These are phyloP conservation scores for Tylopilus sp. DNA, from an alignment of 768 basidiomycete genomes.

Conservation along the genomic window DNA sequence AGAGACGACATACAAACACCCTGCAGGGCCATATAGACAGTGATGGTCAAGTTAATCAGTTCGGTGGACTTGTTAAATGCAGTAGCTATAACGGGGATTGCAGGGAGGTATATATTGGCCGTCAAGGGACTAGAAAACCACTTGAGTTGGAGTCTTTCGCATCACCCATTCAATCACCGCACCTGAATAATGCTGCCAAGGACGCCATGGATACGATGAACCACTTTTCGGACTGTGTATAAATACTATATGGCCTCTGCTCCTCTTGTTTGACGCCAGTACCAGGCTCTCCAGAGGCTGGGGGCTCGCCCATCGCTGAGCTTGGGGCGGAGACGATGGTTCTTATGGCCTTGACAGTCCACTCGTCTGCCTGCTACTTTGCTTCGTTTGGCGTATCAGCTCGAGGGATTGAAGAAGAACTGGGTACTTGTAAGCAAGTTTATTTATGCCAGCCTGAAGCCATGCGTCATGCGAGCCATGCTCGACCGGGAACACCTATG, in stretches of 20 bases:
- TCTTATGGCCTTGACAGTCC: constrained; percentile 1
- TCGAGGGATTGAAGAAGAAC: neutral
- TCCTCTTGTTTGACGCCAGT: neutral
- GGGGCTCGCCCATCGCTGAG: neutral
- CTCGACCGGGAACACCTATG: neutral
- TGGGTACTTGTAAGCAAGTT: neutral
- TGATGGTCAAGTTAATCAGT: constrained; percentile 76
- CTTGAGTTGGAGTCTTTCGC: neutral
- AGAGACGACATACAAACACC: constrained; percentile 37
- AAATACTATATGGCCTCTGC: constrained; percentile 43
- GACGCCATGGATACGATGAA: constrained; percentile 60
- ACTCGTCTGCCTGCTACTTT: neutral
- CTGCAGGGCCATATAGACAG: constrained; percentile 53
- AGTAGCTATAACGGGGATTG: constrained; percentile 61
- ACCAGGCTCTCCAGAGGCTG: neutral
- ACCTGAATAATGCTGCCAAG: constrained; percentile 65
- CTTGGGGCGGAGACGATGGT: neutral
- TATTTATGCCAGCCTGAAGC: neutral
- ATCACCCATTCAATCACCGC: neutral
- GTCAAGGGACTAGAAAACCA: constrained; percentile 53
- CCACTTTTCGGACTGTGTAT: constrained; percentile 61
- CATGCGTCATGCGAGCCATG: neutral
- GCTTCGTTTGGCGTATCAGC: neutral
- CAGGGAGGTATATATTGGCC: constrained; percentile 77
- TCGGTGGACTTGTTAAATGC: constrained; percentile 64